phyloP scores from a whole-genome alignment of 2,329 filamentous ascomycete species.

The Verticillium nonalfalfae region DNA sequence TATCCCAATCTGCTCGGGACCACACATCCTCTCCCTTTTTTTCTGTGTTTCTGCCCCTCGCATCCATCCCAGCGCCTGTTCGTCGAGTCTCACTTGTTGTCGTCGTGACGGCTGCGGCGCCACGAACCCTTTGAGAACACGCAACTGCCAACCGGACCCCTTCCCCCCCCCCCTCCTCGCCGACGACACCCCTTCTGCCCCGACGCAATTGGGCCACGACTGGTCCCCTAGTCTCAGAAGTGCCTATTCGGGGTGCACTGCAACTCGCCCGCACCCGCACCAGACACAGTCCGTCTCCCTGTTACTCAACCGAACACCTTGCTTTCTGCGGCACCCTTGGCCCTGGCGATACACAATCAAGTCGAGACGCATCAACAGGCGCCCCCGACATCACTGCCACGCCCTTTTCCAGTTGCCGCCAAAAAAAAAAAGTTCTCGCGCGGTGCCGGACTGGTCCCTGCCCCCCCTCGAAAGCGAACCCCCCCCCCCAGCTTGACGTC shows the following conservation, averaged over 20 bases:
- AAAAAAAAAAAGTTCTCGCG: background rate
- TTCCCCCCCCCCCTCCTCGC: background rate
- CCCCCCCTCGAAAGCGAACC: too few relatives aligned
- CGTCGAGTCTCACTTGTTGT: background rate
- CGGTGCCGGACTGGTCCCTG: background rate
- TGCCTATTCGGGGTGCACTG: background rate
- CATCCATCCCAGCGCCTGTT: background rate
- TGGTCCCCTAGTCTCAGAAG: background rate
- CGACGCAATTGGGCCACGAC: background rate
- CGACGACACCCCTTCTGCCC: background rate
- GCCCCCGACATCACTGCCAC: background rate
- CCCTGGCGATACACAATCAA: background rate
- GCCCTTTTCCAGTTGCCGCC: background rate
- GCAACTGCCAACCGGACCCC: background rate
- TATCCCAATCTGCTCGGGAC: background rate
- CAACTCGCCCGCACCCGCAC: too few relatives aligned
- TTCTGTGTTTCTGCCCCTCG: background rate
- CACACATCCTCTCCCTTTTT: background rate
- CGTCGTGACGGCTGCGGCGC: background rate
- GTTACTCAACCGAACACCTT: background rate
- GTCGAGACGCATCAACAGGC: background rate
- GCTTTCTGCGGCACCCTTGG: background rate
- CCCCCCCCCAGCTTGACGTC: background rate
- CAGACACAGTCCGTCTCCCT: background rate
- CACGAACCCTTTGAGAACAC: background rate